phyloP scores from a whole-genome alignment of 306 rosid genomes.

The Amphicarpaea edgeworthii region DNA sequence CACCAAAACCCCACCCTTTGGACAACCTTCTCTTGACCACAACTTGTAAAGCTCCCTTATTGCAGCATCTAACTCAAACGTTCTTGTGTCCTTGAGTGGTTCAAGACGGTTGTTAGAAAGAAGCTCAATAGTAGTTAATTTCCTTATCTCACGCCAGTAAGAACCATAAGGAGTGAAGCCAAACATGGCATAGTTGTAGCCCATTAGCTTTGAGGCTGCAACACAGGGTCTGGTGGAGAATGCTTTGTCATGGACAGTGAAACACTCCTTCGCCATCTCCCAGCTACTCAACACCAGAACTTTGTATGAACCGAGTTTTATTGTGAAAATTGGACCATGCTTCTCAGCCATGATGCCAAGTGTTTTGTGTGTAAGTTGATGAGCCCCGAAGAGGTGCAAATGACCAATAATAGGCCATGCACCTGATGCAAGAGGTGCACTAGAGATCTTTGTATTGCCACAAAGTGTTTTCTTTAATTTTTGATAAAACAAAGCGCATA shows the following conservation, averaged over 20 bases:
- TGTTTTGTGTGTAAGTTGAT: slow-evolving; percentile 48
- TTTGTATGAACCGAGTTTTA: slow-evolving; percentile 50
- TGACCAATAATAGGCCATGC: slow-evolving; percentile 55
- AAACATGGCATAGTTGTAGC: slow-evolving; percentile 51
- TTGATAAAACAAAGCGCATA: slow-evolving; percentile 33
- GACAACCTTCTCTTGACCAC: slow-evolving; percentile 15
- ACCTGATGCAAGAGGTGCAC: slow-evolving; percentile 54
- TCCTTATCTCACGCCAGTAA: slow-evolving; percentile 55
- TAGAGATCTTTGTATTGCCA: slow-evolving; percentile 24
- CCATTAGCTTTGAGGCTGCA: slow-evolving; percentile 52
- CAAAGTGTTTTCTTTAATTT: slow-evolving; percentile 35
- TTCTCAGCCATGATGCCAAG: slow-evolving; percentile 52
- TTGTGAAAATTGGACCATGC: slow-evolving; percentile 48
- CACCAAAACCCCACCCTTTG: slow-evolving; percentile 48
- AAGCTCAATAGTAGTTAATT: slow-evolving; percentile 43
- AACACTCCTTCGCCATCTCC: slow-evolving; percentile 52
- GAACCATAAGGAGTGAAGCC: slow-evolving; percentile 50
- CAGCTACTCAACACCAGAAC: slow-evolving; percentile 48
- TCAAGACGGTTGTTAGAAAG: slow-evolving; percentile 52
- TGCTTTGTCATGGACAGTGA: slow-evolving; percentile 52
- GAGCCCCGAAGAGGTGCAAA: slow-evolving; percentile 44
- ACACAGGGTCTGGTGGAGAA: slow-evolving; percentile 49
- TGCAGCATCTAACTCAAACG: slow-evolving; percentile 44
- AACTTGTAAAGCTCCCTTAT: slow-evolving; percentile 37
- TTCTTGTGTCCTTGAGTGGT: slow-evolving; percentile 43